Conservation (phyloP, 208 protist genomes). For the Novymonas esmeraldas region DNA sequence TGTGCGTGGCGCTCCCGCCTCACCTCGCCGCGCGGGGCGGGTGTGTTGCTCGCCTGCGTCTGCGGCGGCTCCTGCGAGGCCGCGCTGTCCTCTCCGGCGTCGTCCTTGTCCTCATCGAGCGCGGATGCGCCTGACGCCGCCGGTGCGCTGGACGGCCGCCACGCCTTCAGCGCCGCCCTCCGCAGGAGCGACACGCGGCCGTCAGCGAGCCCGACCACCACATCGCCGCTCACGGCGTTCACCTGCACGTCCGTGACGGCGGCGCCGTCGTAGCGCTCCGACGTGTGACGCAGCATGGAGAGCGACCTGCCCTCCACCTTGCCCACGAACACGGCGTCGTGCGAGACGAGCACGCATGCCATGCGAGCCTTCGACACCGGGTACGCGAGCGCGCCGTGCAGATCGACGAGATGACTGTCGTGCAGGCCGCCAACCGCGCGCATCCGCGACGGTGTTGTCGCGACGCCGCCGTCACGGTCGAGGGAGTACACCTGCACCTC, state of each 20-base stretch:
- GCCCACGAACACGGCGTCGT: constrained; percentile 44
- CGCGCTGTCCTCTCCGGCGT: constrained; percentile 7
- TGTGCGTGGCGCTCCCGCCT: not conserved
- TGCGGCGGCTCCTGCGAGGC: not conserved
- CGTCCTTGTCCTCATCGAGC: not conserved
- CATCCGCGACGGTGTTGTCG: constrained; percentile 12
- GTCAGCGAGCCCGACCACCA: constrained; percentile 63
- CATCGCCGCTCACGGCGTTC: constrained; percentile 53
- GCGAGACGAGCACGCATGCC: constrained; percentile 42
- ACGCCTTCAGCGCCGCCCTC: constrained; percentile 24
- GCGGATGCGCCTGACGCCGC: not conserved
- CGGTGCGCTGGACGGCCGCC: not conserved
- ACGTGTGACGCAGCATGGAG: constrained; percentile 45
- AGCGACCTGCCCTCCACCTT: constrained; percentile 56
- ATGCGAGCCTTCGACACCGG: constrained; percentile 36
- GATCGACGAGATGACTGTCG: constrained; percentile 36
- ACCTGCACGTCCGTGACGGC: constrained; percentile 47
- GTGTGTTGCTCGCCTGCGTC: constrained; percentile 2
- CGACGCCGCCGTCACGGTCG: not conserved
- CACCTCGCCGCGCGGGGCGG: too few species aligned
- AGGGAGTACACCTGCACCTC: constrained; percentile 50
- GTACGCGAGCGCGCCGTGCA: constrained; percentile 46
- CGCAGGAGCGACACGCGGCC: constrained; percentile 59
- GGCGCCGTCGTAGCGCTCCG: constrained; percentile 38
- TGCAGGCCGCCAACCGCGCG: constrained; percentile 40